Evolutionary conservation across 148 eudicot species (phyloP).

Genomic region (Euryodendron excelsum): DNA sequence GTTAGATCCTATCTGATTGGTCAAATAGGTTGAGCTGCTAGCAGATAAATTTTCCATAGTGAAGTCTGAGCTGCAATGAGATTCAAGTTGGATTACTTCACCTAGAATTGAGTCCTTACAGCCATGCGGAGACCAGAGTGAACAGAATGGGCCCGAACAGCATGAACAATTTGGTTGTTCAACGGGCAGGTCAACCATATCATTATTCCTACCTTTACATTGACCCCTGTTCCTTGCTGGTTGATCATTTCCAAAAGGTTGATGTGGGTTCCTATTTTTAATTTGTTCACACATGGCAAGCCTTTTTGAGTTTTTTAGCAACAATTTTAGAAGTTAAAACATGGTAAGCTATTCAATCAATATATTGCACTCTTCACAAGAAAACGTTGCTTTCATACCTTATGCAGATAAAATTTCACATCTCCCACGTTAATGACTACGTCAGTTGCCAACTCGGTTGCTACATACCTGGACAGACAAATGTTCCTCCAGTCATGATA

Average conservation of each 20-base stretch:
- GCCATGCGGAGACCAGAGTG: not conserved
- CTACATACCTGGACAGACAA: constrained; percentile 63
- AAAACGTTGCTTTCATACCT: constrained; percentile 41
- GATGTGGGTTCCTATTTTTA: not conserved
- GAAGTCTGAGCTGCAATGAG: too few relatives aligned
- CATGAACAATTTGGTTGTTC: not conserved
- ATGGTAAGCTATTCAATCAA: not conserved
- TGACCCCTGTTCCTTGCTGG: not conserved
- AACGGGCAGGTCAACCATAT: not conserved
- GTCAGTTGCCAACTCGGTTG: constrained; percentile 82
- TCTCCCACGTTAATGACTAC: constrained; percentile 68
- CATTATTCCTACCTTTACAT: not conserved
- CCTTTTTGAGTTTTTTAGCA: not conserved
- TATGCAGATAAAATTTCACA: constrained; percentile 85
- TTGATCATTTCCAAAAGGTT: not conserved
- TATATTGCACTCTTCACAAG: not conserved
- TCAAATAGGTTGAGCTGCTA: not conserved
- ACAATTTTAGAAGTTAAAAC: not conserved
- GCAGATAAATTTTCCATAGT: too few relatives aligned
- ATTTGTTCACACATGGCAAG: not conserved
- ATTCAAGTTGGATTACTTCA: not conserved
- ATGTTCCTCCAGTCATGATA: not conserved
- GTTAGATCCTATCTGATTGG: not conserved
- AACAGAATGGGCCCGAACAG: not conserved
- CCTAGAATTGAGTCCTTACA: not conserved